Evolutionary conservation across 2,329 filamentous ascomycete species (phyloP), one percentile per base, ranked within the genome.

Genomic region (Xylaria sp.): DNA sequence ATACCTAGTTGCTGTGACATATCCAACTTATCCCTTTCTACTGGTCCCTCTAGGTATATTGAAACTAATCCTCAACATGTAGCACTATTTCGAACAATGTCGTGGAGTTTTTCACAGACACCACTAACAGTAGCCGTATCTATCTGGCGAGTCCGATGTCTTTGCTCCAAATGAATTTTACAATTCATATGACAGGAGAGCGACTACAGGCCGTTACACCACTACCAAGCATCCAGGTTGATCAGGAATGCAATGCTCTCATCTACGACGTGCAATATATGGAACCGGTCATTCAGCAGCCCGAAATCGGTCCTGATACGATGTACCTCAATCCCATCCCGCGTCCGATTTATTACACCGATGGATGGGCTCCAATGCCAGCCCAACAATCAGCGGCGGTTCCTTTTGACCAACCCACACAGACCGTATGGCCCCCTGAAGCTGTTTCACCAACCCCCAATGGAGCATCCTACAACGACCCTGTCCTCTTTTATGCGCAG

Each of bases 51-150:
- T 5, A 11, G 31, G 22, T 9, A 10, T 39, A n/a, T 39, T 15
- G 2, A 31, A 55, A 9, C 53, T 55, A 27, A 55, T 10, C 17
- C 6, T 20, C 4, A 11, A 17, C 6, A n/a, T 29, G 2, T 20
- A 55, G 53, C 15, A 15, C 20, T 1, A n/a, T 20, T 2, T 9
- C n/a, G 20, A 39, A 29, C 15, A 5, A n/a, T 5, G 13, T 29
- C 13, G 53, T 29, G 22, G 53, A 55, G n/a, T 55, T 55, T 10
- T 55, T 42, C 36, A 29, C 15, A 11, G 33, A 55, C 29, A 17
- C 53, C 3, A 29, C 53, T 2, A 29, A 29, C 3, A 2, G 5
- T 2, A 25, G 31, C 13, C 9, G 6, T 11, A n/a, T 55, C 1
- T 10, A 42, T 42, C 9, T 55, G 22, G 53, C 36, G 17, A 55